phyloP scores from a whole-genome alignment of 1,139 yeast species.

The Ogataea hybrid region DNA sequence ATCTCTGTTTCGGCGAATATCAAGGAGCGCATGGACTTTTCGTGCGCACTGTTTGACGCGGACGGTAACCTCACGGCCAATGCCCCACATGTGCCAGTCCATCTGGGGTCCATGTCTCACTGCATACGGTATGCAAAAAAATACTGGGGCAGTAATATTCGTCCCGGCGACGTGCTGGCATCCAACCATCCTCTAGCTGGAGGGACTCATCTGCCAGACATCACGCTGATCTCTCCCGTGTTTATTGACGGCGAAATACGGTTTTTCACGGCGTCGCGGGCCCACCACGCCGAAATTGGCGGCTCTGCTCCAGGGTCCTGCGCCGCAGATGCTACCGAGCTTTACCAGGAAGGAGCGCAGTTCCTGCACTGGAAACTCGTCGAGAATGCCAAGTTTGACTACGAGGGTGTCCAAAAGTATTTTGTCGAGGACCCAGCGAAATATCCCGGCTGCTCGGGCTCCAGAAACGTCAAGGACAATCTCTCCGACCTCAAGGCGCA shows the following conservation, averaged over 20 bases:
- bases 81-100: slow-evolving; percentile 79
- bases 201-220: slow-evolving; percentile 65
- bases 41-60: slow-evolving; percentile 78
- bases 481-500: slow-evolving; percentile 50
- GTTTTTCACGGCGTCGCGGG: slow-evolving; percentile 56
- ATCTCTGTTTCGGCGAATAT: slow-evolving; percentile 82
- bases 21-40: slow-evolving; percentile 79
- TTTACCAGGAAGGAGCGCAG: slow-evolving; percentile 50
- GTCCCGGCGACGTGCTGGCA: slow-evolving; percentile 53
- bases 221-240: slow-evolving; percentile 69
- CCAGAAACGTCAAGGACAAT: slow-evolving; percentile 46
- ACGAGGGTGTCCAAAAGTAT: slow-evolving; percentile 36
- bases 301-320: slow-evolving; percentile 47
- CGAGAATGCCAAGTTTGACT: slow-evolving; percentile 41
- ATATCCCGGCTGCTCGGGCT: slow-evolving; percentile 46
- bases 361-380: slow-evolving; percentile 41
- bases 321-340: slow-evolving; percentile 46
- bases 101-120: slow-evolving; percentile 77
- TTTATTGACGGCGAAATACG: slow-evolving; percentile 43
- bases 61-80: slow-evolving; percentile 68
- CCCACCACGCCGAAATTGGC: slow-evolving; percentile 54
- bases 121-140: slow-evolving; percentile 43
- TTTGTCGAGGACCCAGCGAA: slow-evolving; percentile 41
- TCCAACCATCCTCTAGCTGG: slow-evolving; percentile 57
- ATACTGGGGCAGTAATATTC: slow-evolving; percentile 46